Conservation (phyloP, 164 flowering plant species). For the Akebia trifoliata region DNA sequence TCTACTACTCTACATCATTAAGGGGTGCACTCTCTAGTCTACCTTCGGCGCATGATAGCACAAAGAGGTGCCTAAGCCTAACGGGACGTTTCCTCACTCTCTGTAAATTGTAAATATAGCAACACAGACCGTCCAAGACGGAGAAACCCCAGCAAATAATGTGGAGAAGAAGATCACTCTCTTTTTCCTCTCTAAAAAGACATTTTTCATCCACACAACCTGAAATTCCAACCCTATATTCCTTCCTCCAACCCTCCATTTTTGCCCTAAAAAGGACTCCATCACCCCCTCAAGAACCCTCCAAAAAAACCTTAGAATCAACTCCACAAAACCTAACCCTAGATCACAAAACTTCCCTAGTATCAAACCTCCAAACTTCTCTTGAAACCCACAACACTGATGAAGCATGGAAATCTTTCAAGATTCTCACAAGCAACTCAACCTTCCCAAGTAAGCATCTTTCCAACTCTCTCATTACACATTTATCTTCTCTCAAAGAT, state of each 20-base stretch:
- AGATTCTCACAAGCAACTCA: constrained; percentile 49
- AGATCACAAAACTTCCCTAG: constrained; percentile 35
- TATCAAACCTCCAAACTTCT: constrained; percentile 47
- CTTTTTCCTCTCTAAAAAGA: constrained; percentile 15
- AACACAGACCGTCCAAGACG: too few species aligned
- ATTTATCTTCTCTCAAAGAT: constrained; percentile 54
- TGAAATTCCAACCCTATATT: constrained; percentile 54
- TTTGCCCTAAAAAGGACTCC: constrained; percentile 37
- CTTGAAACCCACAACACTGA: constrained; percentile 52
- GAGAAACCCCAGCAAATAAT: constrained; percentile 14
- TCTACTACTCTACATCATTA: too few species aligned
- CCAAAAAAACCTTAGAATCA: constrained; percentile 13
- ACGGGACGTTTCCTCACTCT: too few species aligned
- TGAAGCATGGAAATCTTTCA: constrained; percentile 93
- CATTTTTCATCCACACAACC: constrained; percentile 42
- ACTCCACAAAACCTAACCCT: constrained; percentile 32
- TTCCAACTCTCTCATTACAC: constrained; percentile 60
- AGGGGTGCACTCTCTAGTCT: too few species aligned
- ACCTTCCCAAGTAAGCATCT: constrained; percentile 55
- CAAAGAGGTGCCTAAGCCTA: too few species aligned
- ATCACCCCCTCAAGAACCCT: constrained; percentile 13
- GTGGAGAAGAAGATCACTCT: constrained; percentile 39
- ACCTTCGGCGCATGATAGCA: too few species aligned
- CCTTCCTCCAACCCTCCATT: constrained; percentile 79
- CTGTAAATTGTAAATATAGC: too few species aligned